Base-by-base conservation (phyloP, 176 grass and related monocot species). In the Zizania latifolia region DNA sequence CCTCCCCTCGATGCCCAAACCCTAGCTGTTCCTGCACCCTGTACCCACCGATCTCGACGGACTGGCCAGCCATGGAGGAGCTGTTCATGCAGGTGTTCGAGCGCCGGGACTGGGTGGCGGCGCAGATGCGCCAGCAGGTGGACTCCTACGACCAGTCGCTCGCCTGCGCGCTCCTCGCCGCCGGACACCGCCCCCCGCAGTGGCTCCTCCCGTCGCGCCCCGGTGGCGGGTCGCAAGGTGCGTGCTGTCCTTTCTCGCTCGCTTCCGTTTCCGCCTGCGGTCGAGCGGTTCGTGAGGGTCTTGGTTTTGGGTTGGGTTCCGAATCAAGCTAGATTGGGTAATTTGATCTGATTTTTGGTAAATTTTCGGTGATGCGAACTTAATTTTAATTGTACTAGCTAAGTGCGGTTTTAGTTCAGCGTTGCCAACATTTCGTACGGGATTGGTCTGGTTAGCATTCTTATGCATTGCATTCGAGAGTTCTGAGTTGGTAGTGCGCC, bases 11-110 rank as follows among this genome's bases (percentile, higher is more conserved):
- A 65, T 85, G 68, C 76, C 64, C 75, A 78, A 78, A 75, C 81
- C 84, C 75, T 84, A 85, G 69, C 29, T n/a, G n/a, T n/a, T n/a
- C n/a, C n/a, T n/a, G n/a, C n/a, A n/a, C n/a, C n/a, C n/a, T n/a
- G n/a, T n/a, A n/a, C n/a, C n/a, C n/a, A n/a, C n/a, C n/a, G n/a
- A n/a, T n/a, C n/a, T n/a, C n/a, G n/a, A n/a, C n/a, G n/a, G n/a
- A n/a, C n/a, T n/a, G 78, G 81, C 30, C 78, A 76, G 81, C 78
- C 71, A 74, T 99, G 86, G 95, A 99, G 84, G 76, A 88, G 1
- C 84, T 99, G 58, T 90, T 99, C 86, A 94, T 94, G 91, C 76
- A 90, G 64, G 72, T 88, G 63, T 94, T 99, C 82, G 89, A 90
- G 58, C 80, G 86, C 71, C 62, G 77, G 78, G 82, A 83, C 54